Conservation (phyloP, 306 rosid species). For the Malus asiatica region DNA sequence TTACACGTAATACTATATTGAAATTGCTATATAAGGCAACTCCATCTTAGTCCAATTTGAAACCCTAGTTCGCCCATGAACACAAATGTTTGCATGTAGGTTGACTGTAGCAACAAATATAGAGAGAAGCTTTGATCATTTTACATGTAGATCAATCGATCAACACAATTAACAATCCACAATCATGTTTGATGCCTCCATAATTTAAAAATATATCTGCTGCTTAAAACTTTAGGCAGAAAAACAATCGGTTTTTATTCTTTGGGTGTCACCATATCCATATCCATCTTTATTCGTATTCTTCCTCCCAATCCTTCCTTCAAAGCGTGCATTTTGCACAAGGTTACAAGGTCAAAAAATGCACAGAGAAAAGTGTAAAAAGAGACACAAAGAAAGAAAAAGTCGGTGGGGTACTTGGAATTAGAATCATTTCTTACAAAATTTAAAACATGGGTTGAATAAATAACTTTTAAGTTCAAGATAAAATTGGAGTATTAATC, state of each 20-base stretch:
- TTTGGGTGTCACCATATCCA: background rate
- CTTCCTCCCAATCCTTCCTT: background rate
- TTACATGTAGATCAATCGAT: no score
- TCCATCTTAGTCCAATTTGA: no score
- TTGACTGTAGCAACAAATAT: background rate
- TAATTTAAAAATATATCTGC: background rate
- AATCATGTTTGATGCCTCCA: background rate
- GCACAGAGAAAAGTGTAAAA: background rate
- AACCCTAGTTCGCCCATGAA: background rate
- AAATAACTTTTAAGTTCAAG: no score
- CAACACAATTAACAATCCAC: no score
- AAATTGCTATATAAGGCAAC: no score
- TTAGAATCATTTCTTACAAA: background rate
- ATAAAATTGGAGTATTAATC: no score
- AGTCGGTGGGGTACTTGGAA: background rate
- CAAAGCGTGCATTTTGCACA: background rate
- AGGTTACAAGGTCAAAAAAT: background rate
- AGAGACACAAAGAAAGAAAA: background rate
- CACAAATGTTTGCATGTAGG: background rate
- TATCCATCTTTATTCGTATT: conserved; percentile 4
- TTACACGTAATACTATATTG: no score
- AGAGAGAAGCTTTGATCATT: background rate
- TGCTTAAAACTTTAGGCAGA: background rate
- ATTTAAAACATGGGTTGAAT: background rate
- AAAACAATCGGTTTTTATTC: background rate